Evolutionary conservation across 257 asterid genomes (phyloP), one percentile per base, ranked within the genome.

Genomic region (Nicotiana obtusifolia): DNA sequence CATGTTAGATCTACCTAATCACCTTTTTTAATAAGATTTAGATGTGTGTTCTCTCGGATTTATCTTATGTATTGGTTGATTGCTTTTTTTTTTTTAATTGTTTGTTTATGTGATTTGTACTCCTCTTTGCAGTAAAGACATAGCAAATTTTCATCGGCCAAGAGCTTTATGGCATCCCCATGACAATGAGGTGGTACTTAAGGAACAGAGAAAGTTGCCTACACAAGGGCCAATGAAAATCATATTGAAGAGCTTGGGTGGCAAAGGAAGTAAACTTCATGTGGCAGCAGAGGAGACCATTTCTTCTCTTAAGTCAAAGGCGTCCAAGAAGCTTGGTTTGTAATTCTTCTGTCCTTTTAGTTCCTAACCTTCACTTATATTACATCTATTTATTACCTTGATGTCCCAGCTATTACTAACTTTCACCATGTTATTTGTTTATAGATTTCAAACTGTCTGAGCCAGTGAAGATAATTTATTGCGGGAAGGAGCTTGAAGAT

Each of bases 81-180:
- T 67, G 52, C 64, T 75, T 75, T 16, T 2, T 52, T 75, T 73
- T 75, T 26, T n/a, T n/a, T n/a, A n/a, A 26, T 56, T 56, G 80
- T 85, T 83, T 64, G 83, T 85, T 65, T 68, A 85, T 83, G 84
- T 81, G 77, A 77, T 84, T 82, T 41, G 35, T 28, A 41, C 49
- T 59, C 62, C 82, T 73, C 81, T 85, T 86, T 90, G 89, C 98
- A 96, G 99, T 88, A 96, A 96, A 89, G 99, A 96, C 84, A 80
- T 94, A 77, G 97, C 99, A 65, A 94, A 92, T 90, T 96, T 96
- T 87, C 99, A 96, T 87, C 99, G 98, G 82, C 98, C 99, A 69
- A 96, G 90, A 86, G 97, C 97, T 77, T 84, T 89, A 65, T 96
- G 99, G 98, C 91, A 96, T 89, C 99, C 99, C 88, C 99, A 94